Evolutionary conservation across 2,329 filamentous ascomycete genomes (phyloP).

Genomic region (Fusarium luffae): DNA sequence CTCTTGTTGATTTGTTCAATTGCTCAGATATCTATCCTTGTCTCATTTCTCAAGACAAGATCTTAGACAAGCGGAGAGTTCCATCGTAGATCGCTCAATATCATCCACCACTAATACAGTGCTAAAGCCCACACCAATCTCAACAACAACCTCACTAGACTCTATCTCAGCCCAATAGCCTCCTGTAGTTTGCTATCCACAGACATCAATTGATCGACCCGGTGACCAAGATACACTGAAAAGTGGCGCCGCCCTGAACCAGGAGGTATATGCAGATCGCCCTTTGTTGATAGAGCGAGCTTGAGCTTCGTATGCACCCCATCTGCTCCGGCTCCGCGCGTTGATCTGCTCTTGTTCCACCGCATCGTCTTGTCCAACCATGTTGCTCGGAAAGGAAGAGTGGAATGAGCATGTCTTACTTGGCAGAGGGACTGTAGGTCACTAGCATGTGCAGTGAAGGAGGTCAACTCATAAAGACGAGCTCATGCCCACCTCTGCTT

Average conservation of each 20-base stretch:
- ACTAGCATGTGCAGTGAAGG: background rate
- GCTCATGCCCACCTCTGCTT: background rate
- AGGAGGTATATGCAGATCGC: conserved; percentile 1
- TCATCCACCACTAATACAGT: background rate
- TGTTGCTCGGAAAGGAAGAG: background rate
- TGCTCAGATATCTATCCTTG: conserved; percentile 1
- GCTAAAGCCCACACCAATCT: background rate
- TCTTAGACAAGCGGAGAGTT: conserved; percentile 11
- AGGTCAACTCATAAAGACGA: conserved; percentile 15
- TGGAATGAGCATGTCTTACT: conserved; percentile 4
- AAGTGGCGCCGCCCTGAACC: conserved; percentile 4
- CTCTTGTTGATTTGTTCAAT: background rate
- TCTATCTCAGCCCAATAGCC: conserved; percentile 1
- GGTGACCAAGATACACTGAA: background rate
- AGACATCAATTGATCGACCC: background rate
- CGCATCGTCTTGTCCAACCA: conserved; percentile 32
- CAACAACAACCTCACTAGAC: background rate
- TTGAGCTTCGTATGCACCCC: background rate
- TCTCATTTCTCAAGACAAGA: conserved; percentile 7
- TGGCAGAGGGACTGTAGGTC: background rate
- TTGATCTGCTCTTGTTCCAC: conserved; percentile 40
- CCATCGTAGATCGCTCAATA: background rate
- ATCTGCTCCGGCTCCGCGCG: conserved; percentile 15
- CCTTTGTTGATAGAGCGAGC: background rate
- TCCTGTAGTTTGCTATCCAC: background rate